Evolutionary conservation across 176 grass and related monocot genomes (phyloP).

Genomic region (Tillandsia leiboldiana): DNA sequence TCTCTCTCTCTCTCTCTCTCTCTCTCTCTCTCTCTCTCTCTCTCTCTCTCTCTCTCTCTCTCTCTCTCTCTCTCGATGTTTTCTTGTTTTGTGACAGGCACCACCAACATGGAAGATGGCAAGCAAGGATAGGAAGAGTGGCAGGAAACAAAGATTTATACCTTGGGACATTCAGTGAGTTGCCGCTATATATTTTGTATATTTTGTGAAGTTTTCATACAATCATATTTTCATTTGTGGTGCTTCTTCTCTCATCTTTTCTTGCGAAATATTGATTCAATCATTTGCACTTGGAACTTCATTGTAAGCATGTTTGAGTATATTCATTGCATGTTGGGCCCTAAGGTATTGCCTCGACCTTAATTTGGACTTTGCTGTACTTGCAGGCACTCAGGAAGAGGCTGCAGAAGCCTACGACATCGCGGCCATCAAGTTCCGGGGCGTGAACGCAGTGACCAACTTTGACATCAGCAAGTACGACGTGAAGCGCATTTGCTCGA

Average conservation of each 20-base stretch:
- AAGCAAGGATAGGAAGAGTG: slow-evolving; percentile 90
- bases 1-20: slow-evolving; percentile 9
- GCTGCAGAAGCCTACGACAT: slow-evolving; percentile 95
- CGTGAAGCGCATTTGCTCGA: slow-evolving; percentile 76
- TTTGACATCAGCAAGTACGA: slow-evolving; percentile 94
- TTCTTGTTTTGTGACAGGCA: slow-evolving; percentile 32
- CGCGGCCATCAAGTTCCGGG: slow-evolving; percentile 92
- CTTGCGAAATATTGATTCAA: too few relatives aligned
- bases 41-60: slow-evolving; percentile 13
- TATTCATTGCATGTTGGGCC: too few relatives aligned
- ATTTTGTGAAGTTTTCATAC: too few relatives aligned
- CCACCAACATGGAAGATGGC: slow-evolving; percentile 95
- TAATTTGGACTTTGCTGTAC: neutral
- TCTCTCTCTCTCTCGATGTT: neutral
- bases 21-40: neutral
- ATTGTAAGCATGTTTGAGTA: too few relatives aligned
- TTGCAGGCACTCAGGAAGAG: slow-evolving; percentile 88
- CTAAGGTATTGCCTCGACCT: too few relatives aligned
- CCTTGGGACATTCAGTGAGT: slow-evolving; percentile 94
- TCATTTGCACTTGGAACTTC: too few relatives aligned
- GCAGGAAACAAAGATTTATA: slow-evolving; percentile 96
- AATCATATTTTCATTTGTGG: too few relatives aligned
- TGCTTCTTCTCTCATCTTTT: too few relatives aligned
- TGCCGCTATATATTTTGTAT: neutral
- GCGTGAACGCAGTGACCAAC: slow-evolving; percentile 86